Conservation (phyloP, 495 filamentous ascomycete species). For the Podospora australis region DNA sequence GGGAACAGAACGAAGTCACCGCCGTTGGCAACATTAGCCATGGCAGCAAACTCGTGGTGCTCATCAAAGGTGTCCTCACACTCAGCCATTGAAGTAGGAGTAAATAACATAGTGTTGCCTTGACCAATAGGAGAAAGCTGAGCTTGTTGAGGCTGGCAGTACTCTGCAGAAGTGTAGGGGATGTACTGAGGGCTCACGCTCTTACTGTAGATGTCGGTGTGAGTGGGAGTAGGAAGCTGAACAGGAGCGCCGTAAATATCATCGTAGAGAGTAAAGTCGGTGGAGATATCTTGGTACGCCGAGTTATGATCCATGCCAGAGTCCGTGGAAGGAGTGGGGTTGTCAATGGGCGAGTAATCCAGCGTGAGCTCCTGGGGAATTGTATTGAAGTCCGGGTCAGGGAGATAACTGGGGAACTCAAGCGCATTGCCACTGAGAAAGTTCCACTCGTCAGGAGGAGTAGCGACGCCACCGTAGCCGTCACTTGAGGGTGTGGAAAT, state of each 20-base stretch:
- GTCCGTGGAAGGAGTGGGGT: constrained; percentile 41
- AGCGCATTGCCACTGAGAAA: constrained; percentile 25
- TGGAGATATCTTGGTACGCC: constrained; percentile 39
- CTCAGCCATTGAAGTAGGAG: constrained; percentile 45
- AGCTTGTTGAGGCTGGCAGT: constrained; percentile 32
- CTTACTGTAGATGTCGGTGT: constrained; percentile 33
- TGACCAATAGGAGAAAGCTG: constrained; percentile 59
- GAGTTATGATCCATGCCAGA: constrained; percentile 38
- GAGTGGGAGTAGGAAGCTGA: constrained; percentile 34
- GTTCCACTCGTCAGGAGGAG: constrained; percentile 37
- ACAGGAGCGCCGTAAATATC: constrained; percentile 51
- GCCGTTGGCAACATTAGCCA: constrained; percentile 15
- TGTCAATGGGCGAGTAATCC: constrained; percentile 43
- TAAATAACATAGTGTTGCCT: constrained; percentile 58
- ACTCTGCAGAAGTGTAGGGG: constrained; percentile 26
- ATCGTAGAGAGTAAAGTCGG: constrained; percentile 43
- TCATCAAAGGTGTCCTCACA: constrained; percentile 48
- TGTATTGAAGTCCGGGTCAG: constrained; percentile 30
- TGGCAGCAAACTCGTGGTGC: constrained; percentile 17
- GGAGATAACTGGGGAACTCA: constrained; percentile 38
- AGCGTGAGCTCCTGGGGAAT: constrained; percentile 41
- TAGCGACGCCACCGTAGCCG: constrained; percentile 34
- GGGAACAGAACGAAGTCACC: constrained; percentile 32
- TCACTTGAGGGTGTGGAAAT: constrained; percentile 44
- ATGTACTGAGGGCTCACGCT: constrained; percentile 29